Base-by-base conservation (phyloP, 202 grass and related monocot genomes). In the Panicum hallii region DNA sequence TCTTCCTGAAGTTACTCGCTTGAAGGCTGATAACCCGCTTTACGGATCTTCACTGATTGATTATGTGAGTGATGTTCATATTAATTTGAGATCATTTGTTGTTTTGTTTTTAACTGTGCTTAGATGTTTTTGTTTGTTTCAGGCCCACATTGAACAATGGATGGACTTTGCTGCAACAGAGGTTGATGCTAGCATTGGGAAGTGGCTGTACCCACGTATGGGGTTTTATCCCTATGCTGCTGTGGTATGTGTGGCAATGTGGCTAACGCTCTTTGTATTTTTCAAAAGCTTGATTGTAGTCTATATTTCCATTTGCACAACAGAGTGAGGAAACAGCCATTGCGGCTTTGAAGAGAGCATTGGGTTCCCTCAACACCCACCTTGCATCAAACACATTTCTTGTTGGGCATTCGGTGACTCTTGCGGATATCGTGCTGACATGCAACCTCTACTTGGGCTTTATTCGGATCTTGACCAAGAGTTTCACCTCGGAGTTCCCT, bases 71-170 rank as follows among this genome's bases (percentile, higher is more conserved):
- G 34, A 26, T 89, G n/a, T 68, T 42, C 40, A 30, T 62, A 80
- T 77, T 28, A 11, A 23, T 60, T 79, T 9, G 3, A 52, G 4
- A 63, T 44, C 0, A 55, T 90, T 78, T 40, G 11, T 19, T 60
- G 0, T 48, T 54, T 62, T 58, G 6, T n/a, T 28, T 52, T 62
- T 12, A 62, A 16, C 4, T 63, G 3, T 40, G 55, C 55, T 72
- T 80, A 74, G 26, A 32, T 30, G 34, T 63, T 70, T 77, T 34
- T 77, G 20, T 28, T 65, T 75, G 13, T 80, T 79, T 63, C 63
- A 97, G 95, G 90, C 90, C 6, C 90, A 23, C 52, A 90, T 94
- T 84, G 95, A 97, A 44, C 92, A 97, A 79, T 94, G 92, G 95
- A 91, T 86, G 15, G 95, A 97, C 67, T 94, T 94, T 62, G 77